Base-by-base conservation (phyloP, 352 stramenopile species). In the Phytophthora tentaculata region DNA sequence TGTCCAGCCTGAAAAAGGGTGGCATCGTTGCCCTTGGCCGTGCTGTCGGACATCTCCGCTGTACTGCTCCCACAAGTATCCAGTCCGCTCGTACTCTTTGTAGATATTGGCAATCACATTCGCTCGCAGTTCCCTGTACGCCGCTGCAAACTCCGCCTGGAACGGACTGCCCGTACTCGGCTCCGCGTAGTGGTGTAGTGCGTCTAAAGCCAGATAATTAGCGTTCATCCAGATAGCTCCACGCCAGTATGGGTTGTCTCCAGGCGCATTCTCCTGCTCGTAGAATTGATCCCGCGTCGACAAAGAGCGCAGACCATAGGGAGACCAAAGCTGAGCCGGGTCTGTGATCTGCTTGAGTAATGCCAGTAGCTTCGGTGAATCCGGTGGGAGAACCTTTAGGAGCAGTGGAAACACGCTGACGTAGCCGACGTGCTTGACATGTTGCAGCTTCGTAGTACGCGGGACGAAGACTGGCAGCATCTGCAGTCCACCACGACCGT, bases 1-100 rank as follows among this genome's bases (percentile, higher is more conserved):
- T 4, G 93, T 98, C 95, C 95, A 98, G n/a, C 94, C 95, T 0
- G 91, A 96, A 66, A 98, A 98, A 45, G 94, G 95, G 61, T 98
- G 93, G 48, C 87, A 92, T 12, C 95, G 80, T 59, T 94, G 88
- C 6, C 95, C 95, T n/a, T 77, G 70, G 1, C 95, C 95, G 52
- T 90, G 91, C 16, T 73, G 59, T 35, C 82, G 53, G 23, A 86
- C 80, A 37, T 92, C 71, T 28, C 92, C 91, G 55, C 91, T 95
- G 76, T 98, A 98, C 73, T 98, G 92, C 75, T 98, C 95, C 90
- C 94, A 98, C 6, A 98, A 77, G 66, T 92, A 98, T 32, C 94
- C 93, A 9, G 89, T 97, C 7, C 80, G 74, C 65, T 95, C 73
- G 70, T 94, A 98, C 68, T 97, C 88, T 23, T 72, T 35, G 47